Evolutionary conservation across 2,329 filamentous ascomycete species (phyloP), one percentile per base, ranked within the genome.

Genomic region (Pseudocercospora eumusae): DNA sequence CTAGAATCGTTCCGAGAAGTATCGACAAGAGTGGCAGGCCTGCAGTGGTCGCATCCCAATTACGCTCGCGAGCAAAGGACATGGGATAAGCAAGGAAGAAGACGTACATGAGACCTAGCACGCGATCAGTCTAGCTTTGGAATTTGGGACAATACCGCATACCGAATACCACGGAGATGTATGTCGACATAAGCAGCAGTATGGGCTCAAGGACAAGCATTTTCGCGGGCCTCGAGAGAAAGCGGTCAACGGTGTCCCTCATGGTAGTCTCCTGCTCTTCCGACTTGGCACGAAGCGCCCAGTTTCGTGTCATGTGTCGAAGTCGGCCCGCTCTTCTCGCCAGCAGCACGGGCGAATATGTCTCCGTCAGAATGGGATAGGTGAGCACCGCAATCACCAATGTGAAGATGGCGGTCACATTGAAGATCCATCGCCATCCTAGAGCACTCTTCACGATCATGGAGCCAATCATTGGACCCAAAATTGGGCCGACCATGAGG

Each of bases 11-110:
- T 54, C 89, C 88, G 1, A 87, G 77, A 56, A 89, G 80, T 62
- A 91, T 82, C 8, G 87, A 89, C 49, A 93, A 70, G 74, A 96
- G 96, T 8, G 86, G 83, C 59, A 95, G 78, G 18, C 92, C 92
- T 13, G 85, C 81, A 75, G 95, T 88, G 81, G 88, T 93, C 4
- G 91, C 80, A 55, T 85, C 85, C 78, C 96, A 92, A 15, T 84
- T 86, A 73, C 96, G 89, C 36, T 89, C 86, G 27, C 81, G 83
- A 25, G 81, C 75, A 72, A 96, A 96, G 11, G 75, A 66, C 56
- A 66, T 70, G 3, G 71, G 72, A 44, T 68, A 74, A 0, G 70
- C 72, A 6, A 64, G 65, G 62, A 74, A 74, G 64, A 74, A 73
- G 40, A 65, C 62, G 57, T 70, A 74, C 11, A 74, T 60, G 11